Percentiles rank a stretch among this genome's conserved stretches.
phyloP scores from a whole-genome alignment of 306 rosid genomes.

The Pyrus pyrifolia region DNA sequence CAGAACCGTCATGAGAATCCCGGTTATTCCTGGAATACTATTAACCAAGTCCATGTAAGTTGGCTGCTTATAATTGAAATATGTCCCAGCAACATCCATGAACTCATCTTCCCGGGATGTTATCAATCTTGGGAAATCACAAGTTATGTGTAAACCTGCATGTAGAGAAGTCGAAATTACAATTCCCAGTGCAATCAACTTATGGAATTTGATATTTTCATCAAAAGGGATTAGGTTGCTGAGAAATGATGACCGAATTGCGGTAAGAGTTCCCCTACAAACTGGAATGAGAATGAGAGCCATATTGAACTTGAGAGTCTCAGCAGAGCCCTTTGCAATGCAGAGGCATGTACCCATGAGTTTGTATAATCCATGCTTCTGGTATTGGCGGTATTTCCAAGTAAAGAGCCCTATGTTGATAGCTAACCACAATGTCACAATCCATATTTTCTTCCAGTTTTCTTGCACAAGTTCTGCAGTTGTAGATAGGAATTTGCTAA shows the following conservation, averaged over 20 bases:
- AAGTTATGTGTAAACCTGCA: slow-evolving; percentile 40
- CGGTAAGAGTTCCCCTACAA: slow-evolving; percentile 78
- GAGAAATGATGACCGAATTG: slow-evolving; percentile 54
- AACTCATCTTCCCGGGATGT: slow-evolving; percentile 36
- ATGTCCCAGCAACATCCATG: slow-evolving; percentile 37
- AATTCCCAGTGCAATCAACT: slow-evolving; percentile 49
- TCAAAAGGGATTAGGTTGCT: slow-evolving; percentile 68
- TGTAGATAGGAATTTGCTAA: slow-evolving; percentile 21
- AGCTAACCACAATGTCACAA: slow-evolving; percentile 43
- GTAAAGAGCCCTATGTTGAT: slow-evolving; percentile 44
- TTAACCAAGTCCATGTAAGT: slow-evolving; percentile 28
- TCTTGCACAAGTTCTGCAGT: slow-evolving; percentile 33
- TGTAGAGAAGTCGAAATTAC: slow-evolving; percentile 51
- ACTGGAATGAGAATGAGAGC: slow-evolving; percentile 78
- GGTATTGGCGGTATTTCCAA: slow-evolving; percentile 67
- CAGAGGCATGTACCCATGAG: slow-evolving; percentile 85
- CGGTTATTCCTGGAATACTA: slow-evolving; percentile 51
- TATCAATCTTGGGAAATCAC: slow-evolving; percentile 71
- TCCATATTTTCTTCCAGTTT: slow-evolving; percentile 78
- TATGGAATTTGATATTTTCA: slow-evolving; percentile 83
- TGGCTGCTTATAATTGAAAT: slow-evolving; percentile 49
- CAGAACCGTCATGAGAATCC: slow-evolving; percentile 51
- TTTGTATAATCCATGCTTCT: slow-evolving; percentile 30
- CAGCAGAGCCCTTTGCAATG: slow-evolving; percentile 88
- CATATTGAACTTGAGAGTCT: slow-evolving; percentile 91